phyloP scores from a whole-genome alignment of 2,329 filamentous ascomycete genomes.

The Aspergillus spinulosporus region DNA sequence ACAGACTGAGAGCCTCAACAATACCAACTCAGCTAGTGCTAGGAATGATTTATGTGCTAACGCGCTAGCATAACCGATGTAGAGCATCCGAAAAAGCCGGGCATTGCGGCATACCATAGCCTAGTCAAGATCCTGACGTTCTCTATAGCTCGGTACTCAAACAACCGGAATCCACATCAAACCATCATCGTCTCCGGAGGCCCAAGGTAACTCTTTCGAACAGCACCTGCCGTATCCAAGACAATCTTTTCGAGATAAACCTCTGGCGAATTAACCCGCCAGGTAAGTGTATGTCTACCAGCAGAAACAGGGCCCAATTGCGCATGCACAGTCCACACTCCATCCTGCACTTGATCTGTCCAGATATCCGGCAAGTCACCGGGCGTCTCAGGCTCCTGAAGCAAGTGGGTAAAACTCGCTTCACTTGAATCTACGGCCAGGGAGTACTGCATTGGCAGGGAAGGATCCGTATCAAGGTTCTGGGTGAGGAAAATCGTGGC shows the following conservation, averaged over 20 bases:
- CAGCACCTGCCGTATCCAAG: slow-evolving; percentile 54
- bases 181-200: slow-evolving; percentile 51
- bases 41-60: too few relatives aligned
- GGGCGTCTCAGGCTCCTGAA: slow-evolving; percentile 32
- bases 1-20: too few relatives aligned
- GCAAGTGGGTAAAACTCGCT: not conserved
- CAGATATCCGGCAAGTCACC: slow-evolving; percentile 17
- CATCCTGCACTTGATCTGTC: slow-evolving; percentile 12
- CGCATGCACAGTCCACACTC: slow-evolving; percentile 16
- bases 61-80: too few relatives aligned
- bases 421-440: too few relatives aligned
- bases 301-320: not conserved
- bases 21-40: too few relatives aligned
- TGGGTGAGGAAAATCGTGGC: too few relatives aligned
- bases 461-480: slow-evolving; percentile 45
- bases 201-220: slow-evolving; percentile 57
- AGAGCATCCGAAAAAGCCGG: too few relatives aligned
- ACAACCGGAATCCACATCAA: too few relatives aligned
- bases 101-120: too few relatives aligned
- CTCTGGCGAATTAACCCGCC: slow-evolving; percentile 53
- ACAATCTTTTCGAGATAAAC: slow-evolving; percentile 55
- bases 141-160: too few relatives aligned
- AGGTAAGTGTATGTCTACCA: slow-evolving; percentile 44
- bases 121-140: too few relatives aligned
- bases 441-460: slow-evolving; percentile 43